These are phyloP conservation scores for Scutellaria galericulata DNA, from an alignment of 257 asterid genomes.

Conservation along the genomic window DNA sequence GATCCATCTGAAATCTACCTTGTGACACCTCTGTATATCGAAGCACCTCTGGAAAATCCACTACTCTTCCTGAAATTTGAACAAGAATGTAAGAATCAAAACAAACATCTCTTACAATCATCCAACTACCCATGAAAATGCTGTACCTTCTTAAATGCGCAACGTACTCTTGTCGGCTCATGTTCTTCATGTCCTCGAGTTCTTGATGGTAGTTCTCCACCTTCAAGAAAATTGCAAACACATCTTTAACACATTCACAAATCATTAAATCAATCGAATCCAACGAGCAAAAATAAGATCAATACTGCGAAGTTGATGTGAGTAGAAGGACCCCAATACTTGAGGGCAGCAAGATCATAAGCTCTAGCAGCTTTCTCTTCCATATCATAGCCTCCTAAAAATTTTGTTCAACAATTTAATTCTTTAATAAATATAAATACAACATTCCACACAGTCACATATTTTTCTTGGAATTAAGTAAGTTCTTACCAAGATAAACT, in stretches of 20 bases:
- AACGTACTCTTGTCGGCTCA: slow-evolving; percentile 88
- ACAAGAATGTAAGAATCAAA: neutral
- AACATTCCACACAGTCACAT: neutral
- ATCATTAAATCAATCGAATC: neutral
- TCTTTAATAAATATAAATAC: neutral
- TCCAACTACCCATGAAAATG: neutral
- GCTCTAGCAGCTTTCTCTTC: slow-evolving; percentile 99
- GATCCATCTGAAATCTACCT: slow-evolving; percentile 42
- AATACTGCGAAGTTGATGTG: slow-evolving; percentile 76
- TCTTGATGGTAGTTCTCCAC: slow-evolving; percentile 79
- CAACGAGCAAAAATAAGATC: neutral
- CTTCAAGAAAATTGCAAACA: slow-evolving; percentile 38
- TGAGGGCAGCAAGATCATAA: slow-evolving; percentile 92
- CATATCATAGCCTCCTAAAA: slow-evolving; percentile 87
- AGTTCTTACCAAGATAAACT: slow-evolving; percentile 89
- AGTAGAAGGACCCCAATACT: slow-evolving; percentile 94
- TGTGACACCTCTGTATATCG: slow-evolving; percentile 78
- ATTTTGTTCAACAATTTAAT: neutral
- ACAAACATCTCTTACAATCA: neutral
- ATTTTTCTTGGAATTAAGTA: neutral
- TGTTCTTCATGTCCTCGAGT: slow-evolving; percentile 84
- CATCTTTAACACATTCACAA: neutral
- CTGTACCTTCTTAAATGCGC: slow-evolving; percentile 83
- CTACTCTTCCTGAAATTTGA: slow-evolving; percentile 63
- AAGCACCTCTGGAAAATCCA: slow-evolving; percentile 80